A percentile compares a stretch with the other conserved stretches of the same genome.
These are phyloP conservation scores for Papiliotrema flavescens DNA, from an alignment of 1,284 basidiomycete species.

Conservation along the genomic window DNA sequence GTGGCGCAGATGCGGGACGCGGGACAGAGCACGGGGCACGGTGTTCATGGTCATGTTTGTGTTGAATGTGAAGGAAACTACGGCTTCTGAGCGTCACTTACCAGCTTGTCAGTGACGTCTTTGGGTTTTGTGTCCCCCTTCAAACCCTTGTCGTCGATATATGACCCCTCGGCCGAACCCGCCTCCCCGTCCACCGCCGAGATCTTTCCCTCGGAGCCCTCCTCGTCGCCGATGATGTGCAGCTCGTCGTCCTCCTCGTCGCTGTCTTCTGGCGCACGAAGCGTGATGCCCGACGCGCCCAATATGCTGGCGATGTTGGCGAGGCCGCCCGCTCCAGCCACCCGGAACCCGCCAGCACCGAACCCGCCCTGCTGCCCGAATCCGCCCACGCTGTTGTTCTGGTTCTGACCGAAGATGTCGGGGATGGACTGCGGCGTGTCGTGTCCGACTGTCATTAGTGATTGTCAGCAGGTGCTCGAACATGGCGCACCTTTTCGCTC, in stretches of 20 bases:
- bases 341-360: conserved; percentile 35
- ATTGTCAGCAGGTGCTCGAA: conserved; percentile 44
- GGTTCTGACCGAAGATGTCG: conserved; percentile 41
- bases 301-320: conserved; percentile 47
- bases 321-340: conserved; percentile 40
- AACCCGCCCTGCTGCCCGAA: conserved; percentile 3
- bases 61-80: not conserved
- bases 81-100: conserved; percentile 10
- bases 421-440: conserved; percentile 53
- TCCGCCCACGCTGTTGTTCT: conserved; percentile 11
- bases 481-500: conserved; percentile 62
- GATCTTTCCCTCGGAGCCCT: not conserved
- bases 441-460: conserved; percentile 55
- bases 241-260: conserved; percentile 37
- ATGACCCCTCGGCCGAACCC: not conserved
- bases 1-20: not conserved
- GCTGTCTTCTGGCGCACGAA: conserved; percentile 34
- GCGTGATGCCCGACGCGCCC: conserved; percentile 41
- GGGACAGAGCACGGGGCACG: too few relatives aligned
- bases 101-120: conserved; percentile 25
- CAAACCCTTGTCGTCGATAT: conserved; percentile 23
- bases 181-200: not conserved
- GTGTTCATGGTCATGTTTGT: not conserved
- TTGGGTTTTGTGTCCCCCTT: conserved; percentile 23
- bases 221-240: conserved; percentile 24